Evolutionary conservation across 805 yeast genomes (phyloP).

Genomic region (Clavispora fructus): DNA sequence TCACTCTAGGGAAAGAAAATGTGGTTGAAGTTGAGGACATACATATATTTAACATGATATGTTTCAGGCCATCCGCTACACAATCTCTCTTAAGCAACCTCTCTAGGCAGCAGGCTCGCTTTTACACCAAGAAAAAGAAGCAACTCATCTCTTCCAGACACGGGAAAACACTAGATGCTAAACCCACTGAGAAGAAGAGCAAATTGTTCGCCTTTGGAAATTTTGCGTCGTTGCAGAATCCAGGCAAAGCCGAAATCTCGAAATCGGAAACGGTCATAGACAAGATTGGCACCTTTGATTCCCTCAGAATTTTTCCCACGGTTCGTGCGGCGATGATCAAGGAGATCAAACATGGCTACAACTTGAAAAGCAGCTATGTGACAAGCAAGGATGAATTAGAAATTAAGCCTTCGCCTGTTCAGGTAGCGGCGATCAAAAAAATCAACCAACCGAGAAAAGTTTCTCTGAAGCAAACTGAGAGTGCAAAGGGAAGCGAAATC

Average conservation of each 20-base stretch:
- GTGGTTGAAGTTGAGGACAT: background rate
- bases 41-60: background rate
- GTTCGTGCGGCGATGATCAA: slow-evolving; percentile 57
- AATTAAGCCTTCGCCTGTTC: slow-evolving; percentile 73
- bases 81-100: background rate
- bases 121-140: slow-evolving; percentile 2
- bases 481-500: slow-evolving; percentile 18
- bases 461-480: slow-evolving; percentile 21
- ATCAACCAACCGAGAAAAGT: slow-evolving; percentile 40
- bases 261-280: slow-evolving; percentile 18
- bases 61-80: background rate
- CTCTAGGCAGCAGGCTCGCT: slow-evolving; percentile 2
- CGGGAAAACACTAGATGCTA: slow-evolving; percentile 13
- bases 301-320: slow-evolving; percentile 59
- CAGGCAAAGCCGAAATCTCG: slow-evolving; percentile 14
- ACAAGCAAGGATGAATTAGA: slow-evolving; percentile 25
- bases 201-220: slow-evolving; percentile 18
- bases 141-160: slow-evolving; percentile 11
- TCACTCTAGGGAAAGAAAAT: background rate
- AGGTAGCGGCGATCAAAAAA: slow-evolving; percentile 63
- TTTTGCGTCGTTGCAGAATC: slow-evolving; percentile 17
- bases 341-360: slow-evolving; percentile 42
- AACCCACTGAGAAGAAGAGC: slow-evolving; percentile 12
- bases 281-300: slow-evolving; percentile 60
- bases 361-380: slow-evolving; percentile 28